A percentile compares a stretch with the other conserved stretches of the same genome.
Conservation (phyloP, 129 eudicot species). For the Arctium lappa region DNA sequence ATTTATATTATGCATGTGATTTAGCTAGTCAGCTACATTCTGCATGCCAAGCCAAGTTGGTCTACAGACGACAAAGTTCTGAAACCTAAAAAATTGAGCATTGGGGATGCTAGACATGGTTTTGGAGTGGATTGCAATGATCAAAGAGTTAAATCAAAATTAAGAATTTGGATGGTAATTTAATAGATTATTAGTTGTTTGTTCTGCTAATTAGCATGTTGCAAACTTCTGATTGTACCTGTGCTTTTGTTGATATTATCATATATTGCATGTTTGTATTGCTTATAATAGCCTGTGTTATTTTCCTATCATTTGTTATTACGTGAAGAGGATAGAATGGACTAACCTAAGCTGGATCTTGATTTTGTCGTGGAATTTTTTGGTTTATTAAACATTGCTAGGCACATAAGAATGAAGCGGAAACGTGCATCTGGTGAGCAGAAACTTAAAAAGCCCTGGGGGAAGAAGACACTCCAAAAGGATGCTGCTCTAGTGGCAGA, state of each 20-base stretch:
- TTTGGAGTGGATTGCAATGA: neutral
- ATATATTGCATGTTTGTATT: neutral
- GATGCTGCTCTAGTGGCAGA: slow-evolving; percentile 25
- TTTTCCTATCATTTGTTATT: neutral
- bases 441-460: slow-evolving; percentile 30
- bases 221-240: neutral
- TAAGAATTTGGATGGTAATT: neutral
- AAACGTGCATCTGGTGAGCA: slow-evolving; percentile 45
- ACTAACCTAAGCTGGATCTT: neutral
- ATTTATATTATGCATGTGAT: neutral
- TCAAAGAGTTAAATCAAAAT: neutral
- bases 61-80: slow-evolving; percentile 8
- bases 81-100: neutral
- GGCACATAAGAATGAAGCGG: slow-evolving; percentile 54
- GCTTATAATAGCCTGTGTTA: neutral
- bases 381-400: neutral
- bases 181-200: neutral
- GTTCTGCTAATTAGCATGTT: neutral
- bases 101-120: neutral
- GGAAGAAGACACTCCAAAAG: slow-evolving; percentile 24
- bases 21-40: neutral
- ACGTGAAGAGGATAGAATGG: slow-evolving; percentile 7
- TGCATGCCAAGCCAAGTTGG: neutral
- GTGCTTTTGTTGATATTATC: neutral
- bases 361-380: neutral